Evolutionary conservation across 2,329 filamentous ascomycete species (phyloP), one percentile per base, ranked within the genome.

Genomic region (Phaeomoniella chlamydospora): DNA sequence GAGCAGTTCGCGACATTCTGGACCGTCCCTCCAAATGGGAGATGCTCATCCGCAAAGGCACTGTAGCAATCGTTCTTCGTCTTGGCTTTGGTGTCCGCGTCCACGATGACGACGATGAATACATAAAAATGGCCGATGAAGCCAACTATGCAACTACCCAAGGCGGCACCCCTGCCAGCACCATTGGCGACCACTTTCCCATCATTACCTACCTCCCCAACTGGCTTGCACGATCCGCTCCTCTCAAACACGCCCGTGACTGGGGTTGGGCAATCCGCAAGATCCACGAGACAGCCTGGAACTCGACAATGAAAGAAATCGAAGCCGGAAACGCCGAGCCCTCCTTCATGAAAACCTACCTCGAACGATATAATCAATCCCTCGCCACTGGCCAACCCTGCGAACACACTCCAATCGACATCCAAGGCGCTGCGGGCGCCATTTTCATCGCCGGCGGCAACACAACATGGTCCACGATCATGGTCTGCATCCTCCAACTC

Each of bases 161-260:
- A 18, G 51, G 51, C 15, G 52, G 51, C 1, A 43, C 49, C 3
- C 52, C 51, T 5, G 52, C 44, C 13, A 45, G 45, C 3, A 63
- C 59, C 2, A 49, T 64, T 2, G 61, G 68, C 11, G 67, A 70
- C 44, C 57, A 64, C 41, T 66, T 70, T 36, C 67, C 67, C 0
- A 49, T 57, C n/a, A 45, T 60, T 17, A 54, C 53, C 30, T 55
- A 57, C 40, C 42, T 68, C n/a, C 64, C 65, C 0, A 44, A 53
- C 17, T 61, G 52, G 43, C 34, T 53, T 34, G 41, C 48, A 40
- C 42, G 49, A 15, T 48, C 44, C 2, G 15, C 33, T 26, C 39
- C 52, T 3, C 36, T 55, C 5, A 46, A 45, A 17, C 45, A 48
- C 40, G 52, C 53, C 6, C 40, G 48, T 11, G 39, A 45, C 15